Conservation (phyloP, 2,329 filamentous ascomycete genomes). For the Talaromyces sp. region DNA sequence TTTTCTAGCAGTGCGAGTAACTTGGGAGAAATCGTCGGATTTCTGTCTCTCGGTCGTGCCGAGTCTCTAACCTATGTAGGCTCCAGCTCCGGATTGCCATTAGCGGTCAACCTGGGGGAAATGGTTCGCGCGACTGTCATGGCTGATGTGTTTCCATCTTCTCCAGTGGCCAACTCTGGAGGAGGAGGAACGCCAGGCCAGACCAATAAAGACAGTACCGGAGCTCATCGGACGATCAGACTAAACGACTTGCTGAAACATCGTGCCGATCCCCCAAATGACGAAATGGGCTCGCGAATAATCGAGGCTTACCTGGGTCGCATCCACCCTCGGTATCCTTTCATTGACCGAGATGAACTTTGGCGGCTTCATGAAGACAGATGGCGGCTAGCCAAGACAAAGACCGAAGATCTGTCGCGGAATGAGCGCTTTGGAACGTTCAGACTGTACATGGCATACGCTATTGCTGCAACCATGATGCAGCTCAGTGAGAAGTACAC, state of each 20-base stretch:
- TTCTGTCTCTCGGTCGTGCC: conserved; percentile 42
- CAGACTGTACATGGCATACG: conserved; percentile 51
- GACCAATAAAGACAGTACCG: conserved; percentile 13
- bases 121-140: conserved; percentile 53
- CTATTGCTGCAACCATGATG: conserved; percentile 48
- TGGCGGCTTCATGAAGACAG: conserved; percentile 42
- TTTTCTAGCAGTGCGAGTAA: conserved; percentile 29
- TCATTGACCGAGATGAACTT: conserved; percentile 44
- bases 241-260: conserved; percentile 40
- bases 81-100: conserved; percentile 46
- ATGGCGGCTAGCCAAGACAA: conserved; percentile 31
- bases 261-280: conserved; percentile 43
- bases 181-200: not conserved
- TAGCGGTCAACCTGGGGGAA: conserved; percentile 48
- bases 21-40: conserved; percentile 45
- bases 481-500: conserved; percentile 45
- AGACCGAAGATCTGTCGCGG: conserved; percentile 29
- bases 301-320: conserved; percentile 44
- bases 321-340: conserved; percentile 48
- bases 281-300: conserved; percentile 42
- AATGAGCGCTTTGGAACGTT: conserved; percentile 45
- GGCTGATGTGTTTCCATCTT: conserved; percentile 45
- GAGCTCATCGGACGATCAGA: conserved; percentile 24
- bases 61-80: conserved; percentile 49
- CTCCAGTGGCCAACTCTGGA: conserved; percentile 11